Conservation (phyloP, 805 yeast species). For the Saccharomycopsis babjevae region DNA sequence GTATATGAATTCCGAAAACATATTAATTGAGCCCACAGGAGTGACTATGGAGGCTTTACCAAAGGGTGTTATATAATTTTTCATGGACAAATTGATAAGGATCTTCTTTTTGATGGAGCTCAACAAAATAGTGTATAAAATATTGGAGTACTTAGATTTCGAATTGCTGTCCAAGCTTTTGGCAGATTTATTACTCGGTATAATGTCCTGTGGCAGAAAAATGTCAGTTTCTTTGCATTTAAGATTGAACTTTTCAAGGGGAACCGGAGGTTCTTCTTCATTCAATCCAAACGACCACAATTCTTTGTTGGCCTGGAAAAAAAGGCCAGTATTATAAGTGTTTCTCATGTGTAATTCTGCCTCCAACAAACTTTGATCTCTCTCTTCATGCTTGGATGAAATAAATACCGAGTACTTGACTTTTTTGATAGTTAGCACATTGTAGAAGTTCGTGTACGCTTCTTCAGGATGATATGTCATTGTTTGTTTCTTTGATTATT, state of each 20-base stretch:
- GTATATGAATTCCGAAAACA: slow-evolving; percentile 26
- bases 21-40: background rate
- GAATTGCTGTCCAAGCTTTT: slow-evolving; percentile 6
- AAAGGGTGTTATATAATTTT: slow-evolving; percentile 36
- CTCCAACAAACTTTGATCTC: slow-evolving; percentile 33
- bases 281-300: slow-evolving; percentile 35
- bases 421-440: slow-evolving; percentile 10
- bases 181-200: slow-evolving; percentile 14
- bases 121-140: slow-evolving; percentile 13
- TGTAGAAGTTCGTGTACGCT: slow-evolving; percentile 14
- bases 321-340: slow-evolving; percentile 28
- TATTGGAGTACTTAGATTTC: slow-evolving; percentile 3
- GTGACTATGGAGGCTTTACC: slow-evolving; percentile 30
- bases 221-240: slow-evolving; percentile 14
- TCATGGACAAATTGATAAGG: slow-evolving; percentile 25
- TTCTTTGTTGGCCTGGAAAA: slow-evolving; percentile 31
- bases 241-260: slow-evolving; percentile 21
- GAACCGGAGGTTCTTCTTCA: slow-evolving; percentile 28
- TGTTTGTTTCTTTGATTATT: background rate
- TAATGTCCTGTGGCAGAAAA: slow-evolving; percentile 19
- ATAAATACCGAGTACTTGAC: slow-evolving; percentile 16
- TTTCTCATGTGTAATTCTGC: slow-evolving; percentile 31
- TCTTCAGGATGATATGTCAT: slow-evolving; percentile 12
- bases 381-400: slow-evolving; percentile 26
- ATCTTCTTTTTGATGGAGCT: slow-evolving; percentile 31